phyloP scores from a whole-genome alignment of 2,329 filamentous ascomycete genomes.

The Xylaria hypoxylon region DNA sequence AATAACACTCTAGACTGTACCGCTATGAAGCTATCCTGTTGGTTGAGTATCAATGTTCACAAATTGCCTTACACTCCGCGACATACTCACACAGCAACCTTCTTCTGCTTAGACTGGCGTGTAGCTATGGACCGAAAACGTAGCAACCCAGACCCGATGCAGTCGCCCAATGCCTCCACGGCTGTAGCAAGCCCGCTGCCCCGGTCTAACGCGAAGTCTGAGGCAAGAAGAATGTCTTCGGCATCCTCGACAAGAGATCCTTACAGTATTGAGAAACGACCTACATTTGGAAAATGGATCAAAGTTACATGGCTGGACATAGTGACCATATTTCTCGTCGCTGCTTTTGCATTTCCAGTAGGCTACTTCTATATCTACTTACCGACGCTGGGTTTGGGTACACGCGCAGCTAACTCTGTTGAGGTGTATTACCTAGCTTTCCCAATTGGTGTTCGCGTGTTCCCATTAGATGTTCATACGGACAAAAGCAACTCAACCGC shows the following conservation, averaged over 20 bases:
- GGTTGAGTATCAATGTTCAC: slow-evolving; percentile 21
- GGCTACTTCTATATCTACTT: neutral
- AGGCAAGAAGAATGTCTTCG: slow-evolving; percentile 14
- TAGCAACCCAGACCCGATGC: slow-evolving; percentile 2
- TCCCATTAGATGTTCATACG: slow-evolving; percentile 28
- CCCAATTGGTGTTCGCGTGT: slow-evolving; percentile 31
- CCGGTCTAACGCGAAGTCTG: slow-evolving; percentile 12
- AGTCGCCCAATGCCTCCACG: slow-evolving; percentile 8
- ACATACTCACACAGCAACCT: slow-evolving; percentile 3
- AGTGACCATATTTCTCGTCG: slow-evolving; percentile 68
- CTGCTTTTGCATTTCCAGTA: slow-evolving; percentile 54
- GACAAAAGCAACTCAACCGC: neutral
- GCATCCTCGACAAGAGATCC: slow-evolving; percentile 20
- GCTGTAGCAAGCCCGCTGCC: neutral
- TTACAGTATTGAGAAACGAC: slow-evolving; percentile 37
- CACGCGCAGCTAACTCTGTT: slow-evolving; percentile 15
- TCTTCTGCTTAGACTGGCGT: neutral
- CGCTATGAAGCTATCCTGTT: slow-evolving; percentile 2
- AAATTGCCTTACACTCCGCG: slow-evolving; percentile 13
- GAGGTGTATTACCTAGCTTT: slow-evolving; percentile 40
- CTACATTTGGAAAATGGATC: slow-evolving; percentile 61
- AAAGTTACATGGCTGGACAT: slow-evolving; percentile 69
- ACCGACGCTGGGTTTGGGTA: neutral
- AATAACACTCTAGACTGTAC: neutral
- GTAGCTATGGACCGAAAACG: slow-evolving; percentile 24